Evolutionary conservation across 2,329 filamentous ascomycete species (phyloP), one percentile per base, ranked within the genome.

Genomic region (Calonectria hongkongensis): DNA sequence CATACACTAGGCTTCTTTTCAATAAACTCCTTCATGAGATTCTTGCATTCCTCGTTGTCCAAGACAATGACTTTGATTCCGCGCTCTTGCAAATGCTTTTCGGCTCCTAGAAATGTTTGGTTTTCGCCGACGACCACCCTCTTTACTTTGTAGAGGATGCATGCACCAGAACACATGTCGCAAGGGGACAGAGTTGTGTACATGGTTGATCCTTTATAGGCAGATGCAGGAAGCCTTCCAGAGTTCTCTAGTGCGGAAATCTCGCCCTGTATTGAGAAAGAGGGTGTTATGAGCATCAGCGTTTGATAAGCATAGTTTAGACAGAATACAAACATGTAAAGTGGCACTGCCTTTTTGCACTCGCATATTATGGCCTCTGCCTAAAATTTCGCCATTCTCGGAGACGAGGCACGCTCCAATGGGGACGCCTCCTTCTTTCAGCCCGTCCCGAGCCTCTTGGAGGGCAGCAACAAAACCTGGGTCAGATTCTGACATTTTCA

Each of bases 101-200:
- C 94, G 18, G 93, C 93, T 36, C 94, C 94, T 13, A 94, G 81
- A 76, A 94, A 95, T 25, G 89, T 95, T 80, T 90, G 90, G 84
- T 95, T 95, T 86, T 96, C 94, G 60, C 93, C 94, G 77, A 96
- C 90, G 36, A 96, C 93, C 3, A 95, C 93, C 27, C 94, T 89
- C 58, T 89, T 87, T 71, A 96, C 89, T 79, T 93, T 93, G 87
- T 95, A 96, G 72, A 95, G 87, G 72, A 96, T 86, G 79, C 93
- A 95, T 3, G 94, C 93, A 10, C 94, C 94, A 4, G 94, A 95
- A 83, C 92, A 96, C 94, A 95, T 95, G 80, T 94, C 93, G 82
- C 94, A 96, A 0, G 94, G 94, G 3, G 92, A 94, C 8, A 96
- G 86, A 0, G 94, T 95, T 3, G 94, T 96, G 84, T 94, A 96